A percentile compares a stretch with the other conserved stretches of the same genome.
phyloP scores from a whole-genome alignment of 208 protist species.

The Trypanosoma avium region DNA sequence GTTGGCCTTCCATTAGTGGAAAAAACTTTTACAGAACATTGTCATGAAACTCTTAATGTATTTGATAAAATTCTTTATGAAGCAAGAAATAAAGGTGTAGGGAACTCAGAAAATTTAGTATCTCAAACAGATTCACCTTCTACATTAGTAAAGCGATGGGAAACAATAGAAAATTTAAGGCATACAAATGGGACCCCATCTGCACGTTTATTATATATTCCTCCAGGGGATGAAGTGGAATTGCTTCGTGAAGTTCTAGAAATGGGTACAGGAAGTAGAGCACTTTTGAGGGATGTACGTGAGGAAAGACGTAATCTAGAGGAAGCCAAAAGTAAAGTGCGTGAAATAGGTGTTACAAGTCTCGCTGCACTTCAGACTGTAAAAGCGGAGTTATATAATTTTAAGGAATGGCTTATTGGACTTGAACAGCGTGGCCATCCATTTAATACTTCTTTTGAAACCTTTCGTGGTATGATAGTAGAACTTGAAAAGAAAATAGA shows the following conservation, averaged over 20 bases:
- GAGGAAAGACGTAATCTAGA: conserved; percentile 34
- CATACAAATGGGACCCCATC: conserved; percentile 31
- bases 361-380: conserved; percentile 28
- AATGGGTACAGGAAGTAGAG: conserved; percentile 67
- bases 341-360: conserved; percentile 22
- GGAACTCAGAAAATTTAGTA: background rate
- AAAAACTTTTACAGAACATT: conserved; percentile 38
- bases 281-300: conserved; percentile 55
- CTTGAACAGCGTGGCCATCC: conserved; percentile 33
- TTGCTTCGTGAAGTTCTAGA: conserved; percentile 72
- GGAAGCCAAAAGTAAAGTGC: conserved; percentile 20
- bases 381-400: conserved; percentile 30
- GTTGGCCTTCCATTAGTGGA: conserved; percentile 56
- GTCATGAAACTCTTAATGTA: conserved; percentile 30
- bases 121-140: background rate
- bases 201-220: conserved; percentile 56
- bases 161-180: conserved; percentile 34
- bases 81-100: background rate
- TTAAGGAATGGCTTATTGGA: conserved; percentile 38
- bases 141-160: conserved; percentile 46
- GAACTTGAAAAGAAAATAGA: background rate
- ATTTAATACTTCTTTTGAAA: conserved; percentile 38
- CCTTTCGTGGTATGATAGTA: conserved; percentile 18
- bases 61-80: conserved; percentile 30
- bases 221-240: conserved; percentile 58